These are phyloP conservation scores for Erodium maritimum DNA, from an alignment of 345 rosid species.

Conservation along the genomic window DNA sequence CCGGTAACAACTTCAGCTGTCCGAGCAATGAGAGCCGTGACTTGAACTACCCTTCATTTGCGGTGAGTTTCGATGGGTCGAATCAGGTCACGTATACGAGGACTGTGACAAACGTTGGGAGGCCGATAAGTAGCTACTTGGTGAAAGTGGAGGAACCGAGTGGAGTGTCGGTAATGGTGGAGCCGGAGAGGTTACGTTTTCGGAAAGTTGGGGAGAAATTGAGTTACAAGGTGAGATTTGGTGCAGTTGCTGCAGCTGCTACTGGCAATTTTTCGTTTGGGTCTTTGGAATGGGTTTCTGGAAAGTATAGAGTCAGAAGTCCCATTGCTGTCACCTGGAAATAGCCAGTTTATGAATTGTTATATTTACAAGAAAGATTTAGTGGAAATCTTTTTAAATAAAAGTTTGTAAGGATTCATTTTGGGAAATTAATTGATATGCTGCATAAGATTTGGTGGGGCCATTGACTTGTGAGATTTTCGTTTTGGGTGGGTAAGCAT, in stretches of 20 bases:
- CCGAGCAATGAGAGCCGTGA: slow-evolving; percentile 20
- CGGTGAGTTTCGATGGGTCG: slow-evolving; percentile 20
- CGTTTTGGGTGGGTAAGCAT: too few relatives aligned
- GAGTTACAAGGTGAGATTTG: slow-evolving; percentile 46
- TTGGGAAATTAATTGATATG: too few relatives aligned
- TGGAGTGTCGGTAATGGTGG: slow-evolving; percentile 23
- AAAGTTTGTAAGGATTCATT: too few relatives aligned
- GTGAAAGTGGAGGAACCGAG: slow-evolving; percentile 28
- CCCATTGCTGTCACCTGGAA: slow-evolving; percentile 60
- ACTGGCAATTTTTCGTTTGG: slow-evolving; percentile 34
- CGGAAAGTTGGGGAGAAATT: slow-evolving; percentile 27
- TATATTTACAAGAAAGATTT: not conserved
- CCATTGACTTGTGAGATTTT: too few relatives aligned
- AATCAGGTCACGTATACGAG: slow-evolving; percentile 17
- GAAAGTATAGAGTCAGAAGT: slow-evolving; percentile 42
- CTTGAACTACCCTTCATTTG: slow-evolving; percentile 54
- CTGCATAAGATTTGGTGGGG: too few relatives aligned
- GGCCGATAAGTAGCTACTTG: slow-evolving; percentile 10
- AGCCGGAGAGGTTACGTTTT: slow-evolving; percentile 29
- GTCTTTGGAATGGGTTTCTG: slow-evolving; percentile 47
- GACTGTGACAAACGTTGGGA: slow-evolving; percentile 41
- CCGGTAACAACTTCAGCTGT: slow-evolving; percentile 5
- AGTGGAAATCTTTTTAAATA: too few relatives aligned
- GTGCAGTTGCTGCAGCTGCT: not conserved
- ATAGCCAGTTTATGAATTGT: not conserved